These are phyloP conservation scores for Baudoinia panamericana DNA, from an alignment of 495 filamentous ascomycete genomes.

Conservation along the genomic window DNA sequence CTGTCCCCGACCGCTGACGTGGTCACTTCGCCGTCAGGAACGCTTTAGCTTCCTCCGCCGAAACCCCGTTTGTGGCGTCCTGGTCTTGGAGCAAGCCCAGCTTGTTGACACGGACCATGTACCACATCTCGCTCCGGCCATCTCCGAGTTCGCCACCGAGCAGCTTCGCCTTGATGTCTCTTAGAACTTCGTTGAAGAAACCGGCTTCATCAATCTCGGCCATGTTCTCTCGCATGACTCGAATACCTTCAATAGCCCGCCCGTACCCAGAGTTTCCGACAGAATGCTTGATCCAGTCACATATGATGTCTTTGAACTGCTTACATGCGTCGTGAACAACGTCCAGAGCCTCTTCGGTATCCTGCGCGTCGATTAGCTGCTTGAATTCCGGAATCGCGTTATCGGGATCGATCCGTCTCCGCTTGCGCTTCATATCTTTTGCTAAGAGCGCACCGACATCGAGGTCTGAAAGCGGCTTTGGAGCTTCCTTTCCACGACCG, in stretches of 20 bases:
- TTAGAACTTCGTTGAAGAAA: constrained; percentile 65
- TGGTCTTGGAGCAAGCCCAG: constrained; percentile 61
- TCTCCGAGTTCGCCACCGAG: constrained; percentile 62
- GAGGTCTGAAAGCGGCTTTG: constrained; percentile 82
- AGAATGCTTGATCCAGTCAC: constrained; percentile 53
- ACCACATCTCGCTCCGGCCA: constrained; percentile 75
- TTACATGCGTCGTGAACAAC: constrained; percentile 56
- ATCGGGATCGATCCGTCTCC: constrained; percentile 51
- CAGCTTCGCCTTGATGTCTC: constrained; percentile 56
- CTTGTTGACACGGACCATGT: constrained; percentile 47
- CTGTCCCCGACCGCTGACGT: too few relatives aligned
- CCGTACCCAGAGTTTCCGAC: constrained; percentile 64
- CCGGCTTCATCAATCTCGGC: constrained; percentile 60
- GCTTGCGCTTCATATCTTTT: constrained; percentile 35
- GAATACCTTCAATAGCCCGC: constrained; percentile 60
- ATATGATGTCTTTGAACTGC: constrained; percentile 62
- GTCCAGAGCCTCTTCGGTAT: constrained; percentile 40
- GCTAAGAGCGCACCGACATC: constrained; percentile 69
- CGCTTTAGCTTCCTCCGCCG: constrained; percentile 52
- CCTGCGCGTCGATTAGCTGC: constrained; percentile 53
- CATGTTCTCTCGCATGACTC: constrained; percentile 66
- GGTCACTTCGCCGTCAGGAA: constrained; percentile 25
- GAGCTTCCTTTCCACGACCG: constrained; percentile 52
- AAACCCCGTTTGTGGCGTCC: constrained; percentile 48
- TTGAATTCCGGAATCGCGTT: constrained; percentile 93